Base-by-base conservation (phyloP, 2,329 filamentous ascomycete species). In the Plectosphaerella sp. region DNA sequence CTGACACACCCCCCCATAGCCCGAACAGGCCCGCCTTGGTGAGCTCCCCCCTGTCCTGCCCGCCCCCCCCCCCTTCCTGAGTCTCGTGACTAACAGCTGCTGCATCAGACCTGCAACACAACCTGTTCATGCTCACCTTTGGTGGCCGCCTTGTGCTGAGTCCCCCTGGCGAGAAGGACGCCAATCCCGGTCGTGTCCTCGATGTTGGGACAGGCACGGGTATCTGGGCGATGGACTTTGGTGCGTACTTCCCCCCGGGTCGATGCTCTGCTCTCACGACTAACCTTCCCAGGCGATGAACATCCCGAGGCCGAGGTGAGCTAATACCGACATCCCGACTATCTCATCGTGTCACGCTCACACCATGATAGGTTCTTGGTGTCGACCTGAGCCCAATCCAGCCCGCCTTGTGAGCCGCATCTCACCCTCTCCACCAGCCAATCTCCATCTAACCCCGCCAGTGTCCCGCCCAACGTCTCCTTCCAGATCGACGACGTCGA, bases 151-250 rank as follows among this genome's bases (percentile, higher is more conserved):
- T 71, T 0, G 64, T 56, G 14, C 46, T 62, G 0, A 58, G 58
- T 3, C 69, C 70, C 0, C 50, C 55, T 4, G 58, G 51, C 10
- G 51, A 53, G 7, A 52, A 61, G 11, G 59, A 45, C 4, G 57
- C 53, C 1, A 45, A 33, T 33, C 8, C 64, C 12, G 45, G 54
- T 5, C 64, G 61, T 3, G 63, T 72, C 5, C 63, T 79, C 1
- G 76, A 79, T 58, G 58, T 76, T 28, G 75, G 75, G 12, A 77
- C 73, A 1, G 75, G 76, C 0, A 78, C 75, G 7, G 75, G 73
- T 12, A 57, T 67, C 10, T 74, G 71, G 70, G 67, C 68, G 2
- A 71, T 78, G 9, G 75, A 78, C 48, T 71, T 76, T 56, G 72
- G 60, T 57, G 42, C 47, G 18, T 39, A 45, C 16, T 9, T 3